Base-by-base conservation (phyloP, 371 early-diverging fungal genomes). In the Coemansia sp. region DNA sequence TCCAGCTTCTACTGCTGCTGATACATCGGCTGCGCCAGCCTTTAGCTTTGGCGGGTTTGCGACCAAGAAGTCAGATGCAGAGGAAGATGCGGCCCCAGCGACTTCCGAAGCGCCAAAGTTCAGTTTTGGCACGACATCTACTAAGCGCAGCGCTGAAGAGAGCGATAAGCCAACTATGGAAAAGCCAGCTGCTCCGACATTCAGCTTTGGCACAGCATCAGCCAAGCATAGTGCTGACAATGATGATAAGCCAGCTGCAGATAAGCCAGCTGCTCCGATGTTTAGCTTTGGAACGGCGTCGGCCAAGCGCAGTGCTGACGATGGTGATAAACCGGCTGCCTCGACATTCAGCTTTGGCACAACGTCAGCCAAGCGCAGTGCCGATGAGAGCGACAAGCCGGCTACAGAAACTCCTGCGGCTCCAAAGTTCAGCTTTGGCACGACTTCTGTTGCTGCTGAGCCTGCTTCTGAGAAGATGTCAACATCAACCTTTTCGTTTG, bases 21-120 rank as follows among this genome's bases (percentile, higher is more conserved):
- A 34, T 29, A 29, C 29, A 29, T 29, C 29, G 10, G 22, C 63
- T 3, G 63, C 53, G 40, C 63, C 54, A 31, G 18, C 48, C 5
- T 66, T 66, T 54, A 55, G 48, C 56, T 67, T 67, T 67, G 67
- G 61, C 5, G 29, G 61, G 21, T 64, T 56, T 14, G 56, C 48
- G 5, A 39, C 22, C 10, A 45, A 47, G 6, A 55, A 37, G 47
- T 21, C 37, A 29, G 34, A 13, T 16, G 16, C 50, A 2, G 61
- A 50, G 2, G 52, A 42, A 7, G 18, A 37, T 5, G 13, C 13
- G 0, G 26, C 54, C 16, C 51, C 50, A 2, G 48, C 54, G 4
- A 5, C 61, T 11, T 18, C 47, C 18, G 24, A 22, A n/a, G 54
- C 24, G 5, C 63, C 40, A 27, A 18, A 31, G 6, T 66, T 66